A percentile compares a stretch with the other conserved stretches of the same genome.
These are phyloP conservation scores for Verticillium tricorpus DNA, from an alignment of 2,329 filamentous ascomycete genomes.

Conservation along the genomic window DNA sequence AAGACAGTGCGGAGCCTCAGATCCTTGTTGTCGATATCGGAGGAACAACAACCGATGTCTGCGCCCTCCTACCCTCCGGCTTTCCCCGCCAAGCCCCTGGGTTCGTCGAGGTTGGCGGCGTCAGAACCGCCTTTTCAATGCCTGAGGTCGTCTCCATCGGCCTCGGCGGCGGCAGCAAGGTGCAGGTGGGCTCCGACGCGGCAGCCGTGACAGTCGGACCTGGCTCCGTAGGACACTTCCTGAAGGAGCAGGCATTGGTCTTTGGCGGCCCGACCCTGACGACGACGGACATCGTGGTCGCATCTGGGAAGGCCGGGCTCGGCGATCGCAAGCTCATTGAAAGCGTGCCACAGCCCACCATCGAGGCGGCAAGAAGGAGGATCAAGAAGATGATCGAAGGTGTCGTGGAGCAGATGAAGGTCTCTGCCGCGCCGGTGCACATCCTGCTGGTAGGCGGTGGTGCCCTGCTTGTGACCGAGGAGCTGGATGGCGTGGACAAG, in stretches of 20 bases:
- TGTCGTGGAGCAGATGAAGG: conserved; percentile 52
- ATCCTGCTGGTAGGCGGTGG: conserved; percentile 56
- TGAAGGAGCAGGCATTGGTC: conserved; percentile 40
- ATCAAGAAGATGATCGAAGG: conserved; percentile 44
- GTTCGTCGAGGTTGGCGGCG: conserved; percentile 53
- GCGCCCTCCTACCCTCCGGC: conserved; percentile 51
- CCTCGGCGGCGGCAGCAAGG: conserved; percentile 47
- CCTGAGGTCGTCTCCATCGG: conserved; percentile 52
- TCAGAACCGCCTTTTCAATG: conserved; percentile 55
- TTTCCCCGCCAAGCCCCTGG: conserved; percentile 56
- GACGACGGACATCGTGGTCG: conserved; percentile 46
- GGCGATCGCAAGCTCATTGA: conserved; percentile 23
- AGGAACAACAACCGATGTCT: conserved; percentile 58
- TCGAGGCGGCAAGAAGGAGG: conserved; percentile 21
- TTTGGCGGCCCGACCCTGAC: conserved; percentile 52
- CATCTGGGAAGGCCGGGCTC: conserved; percentile 23
- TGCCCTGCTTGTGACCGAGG: conserved; percentile 43
- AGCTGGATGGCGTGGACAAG: conserved; percentile 43
- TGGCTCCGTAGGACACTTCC: conserved; percentile 48
- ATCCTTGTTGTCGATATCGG: conserved; percentile 54
- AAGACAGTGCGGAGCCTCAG: conserved; percentile 18
- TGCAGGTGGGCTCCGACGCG: conserved; percentile 11
- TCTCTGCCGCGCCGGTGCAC: conserved; percentile 44
- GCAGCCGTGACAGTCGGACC: conserved; percentile 43
- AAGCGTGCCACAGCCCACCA: conserved; percentile 14